phyloP scores from a whole-genome alignment of 2,329 filamentous ascomycete species.

The Podosphaera fusca region DNA sequence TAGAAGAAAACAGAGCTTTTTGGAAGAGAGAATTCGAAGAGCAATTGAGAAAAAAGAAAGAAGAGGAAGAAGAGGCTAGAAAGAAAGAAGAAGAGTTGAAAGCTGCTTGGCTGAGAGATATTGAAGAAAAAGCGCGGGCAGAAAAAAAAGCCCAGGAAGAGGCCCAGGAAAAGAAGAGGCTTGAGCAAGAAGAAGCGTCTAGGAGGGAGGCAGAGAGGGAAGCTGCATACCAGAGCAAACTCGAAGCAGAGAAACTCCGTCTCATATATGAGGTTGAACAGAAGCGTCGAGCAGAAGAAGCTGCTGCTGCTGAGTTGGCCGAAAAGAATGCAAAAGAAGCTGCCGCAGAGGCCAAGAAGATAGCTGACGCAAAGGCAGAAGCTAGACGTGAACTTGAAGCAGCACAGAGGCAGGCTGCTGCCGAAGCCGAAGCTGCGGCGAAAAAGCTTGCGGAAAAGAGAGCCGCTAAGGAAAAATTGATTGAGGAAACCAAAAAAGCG shows the following conservation, averaged over 20 bases:
- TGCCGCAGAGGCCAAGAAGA: neutral
- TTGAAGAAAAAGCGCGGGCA: conserved; percentile 10
- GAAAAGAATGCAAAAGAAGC: conserved; percentile 2
- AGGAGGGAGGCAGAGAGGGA: conserved; percentile 7
- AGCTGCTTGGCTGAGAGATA: conserved; percentile 16
- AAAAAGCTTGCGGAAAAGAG: conserved; percentile 24
- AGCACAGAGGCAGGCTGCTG: conserved; percentile 8
- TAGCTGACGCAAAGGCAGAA: conserved; percentile 1
- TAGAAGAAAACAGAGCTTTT: conserved; percentile 6
- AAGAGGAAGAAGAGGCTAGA: conserved; percentile 20
- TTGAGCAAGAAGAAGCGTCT: conserved; percentile 15
- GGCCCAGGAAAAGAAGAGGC: conserved; percentile 9
- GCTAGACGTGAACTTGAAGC: conserved; percentile 6
- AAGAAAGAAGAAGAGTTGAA: conserved; percentile 22
- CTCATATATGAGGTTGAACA: conserved; percentile 3
- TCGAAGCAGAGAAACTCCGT: conserved; percentile 9
- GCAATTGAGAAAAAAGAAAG: conserved; percentile 11
- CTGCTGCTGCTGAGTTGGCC: conserved; percentile 2
- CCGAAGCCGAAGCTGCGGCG: conserved; percentile 18
- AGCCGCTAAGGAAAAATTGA: conserved; percentile 16
- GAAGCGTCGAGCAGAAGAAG: conserved; percentile 9
- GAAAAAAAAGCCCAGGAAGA: conserved; percentile 4
- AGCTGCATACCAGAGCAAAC: conserved; percentile 6
- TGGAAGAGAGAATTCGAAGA: conserved; percentile 8
- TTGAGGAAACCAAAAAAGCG: conserved; percentile 17